These are phyloP conservation scores for Symbiodinium natans DNA, from an alignment of 73 alveolate genomes.

Conservation along the genomic window DNA sequence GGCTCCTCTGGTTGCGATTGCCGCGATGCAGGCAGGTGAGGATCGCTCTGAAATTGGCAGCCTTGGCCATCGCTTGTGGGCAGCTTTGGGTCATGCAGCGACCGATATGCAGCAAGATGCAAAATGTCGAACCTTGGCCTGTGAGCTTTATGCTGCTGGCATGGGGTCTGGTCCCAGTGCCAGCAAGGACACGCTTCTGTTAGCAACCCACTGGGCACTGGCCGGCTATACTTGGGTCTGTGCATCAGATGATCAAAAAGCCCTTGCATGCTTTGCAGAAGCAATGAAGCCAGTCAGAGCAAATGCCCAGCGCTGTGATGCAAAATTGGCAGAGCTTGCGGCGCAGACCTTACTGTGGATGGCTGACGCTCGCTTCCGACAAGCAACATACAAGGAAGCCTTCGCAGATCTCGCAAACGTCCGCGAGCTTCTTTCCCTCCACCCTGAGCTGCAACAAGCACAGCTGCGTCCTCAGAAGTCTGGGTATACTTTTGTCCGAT, in stretches of 20 bases:
- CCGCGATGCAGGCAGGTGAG: neutral
- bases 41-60: slow-evolving; percentile 24
- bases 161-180: neutral
- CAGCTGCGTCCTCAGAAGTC: neutral
- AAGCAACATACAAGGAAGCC: slow-evolving; percentile 27
- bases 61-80: slow-evolving; percentile 75
- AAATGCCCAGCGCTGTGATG: slow-evolving; percentile 10
- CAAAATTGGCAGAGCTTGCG: slow-evolving; percentile 33
- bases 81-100: slow-evolving; percentile 46
- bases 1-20: neutral
- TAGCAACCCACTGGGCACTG: slow-evolving; percentile 68
- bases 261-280: slow-evolving; percentile 33
- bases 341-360: slow-evolving; percentile 39
- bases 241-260: neutral
- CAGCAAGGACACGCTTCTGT: neutral
- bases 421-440: neutral
- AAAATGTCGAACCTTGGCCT: slow-evolving; percentile 56
- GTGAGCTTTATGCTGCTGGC: slow-evolving; percentile 4
- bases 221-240: slow-evolving; percentile 46
- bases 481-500: neutral
- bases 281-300: neutral
- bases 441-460: neutral
- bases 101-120: slow-evolving; percentile 29
- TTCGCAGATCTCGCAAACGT: slow-evolving; percentile 23
- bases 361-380: slow-evolving; percentile 51